Evolutionary conservation across 1,139 yeast species (phyloP), one percentile per base, ranked within the genome.

Genomic region (Pichia inconspicua): DNA sequence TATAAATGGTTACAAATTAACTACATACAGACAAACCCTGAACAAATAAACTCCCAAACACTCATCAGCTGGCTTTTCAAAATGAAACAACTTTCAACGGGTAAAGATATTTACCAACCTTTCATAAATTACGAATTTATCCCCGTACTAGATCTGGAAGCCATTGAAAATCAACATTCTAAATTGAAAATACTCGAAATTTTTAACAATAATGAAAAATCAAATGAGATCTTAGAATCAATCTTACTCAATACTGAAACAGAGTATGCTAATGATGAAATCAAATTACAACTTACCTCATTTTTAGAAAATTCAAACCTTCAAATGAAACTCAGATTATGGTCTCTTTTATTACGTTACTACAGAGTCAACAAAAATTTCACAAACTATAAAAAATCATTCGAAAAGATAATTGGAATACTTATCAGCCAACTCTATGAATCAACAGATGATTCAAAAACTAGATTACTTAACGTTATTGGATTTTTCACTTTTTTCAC

Each of bases 311-410:
- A 70, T 14, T 80, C 95, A 0, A 78, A 92, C 0, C 70, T 84
- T 22, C 83, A 80, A 37, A 74, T 89, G 65, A 78, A 77, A 48
- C 67, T 88, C 37, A 80, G 80, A 49, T 67, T 92, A 3, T 90
- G 97, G 97, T 77, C 78, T 42, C 72, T 86, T 25, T 68, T 92
- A 17, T 72, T 87, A 40, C 78, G 77, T 53, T 77, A 77, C 48
- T 88, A 86, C 57, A 66, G 71, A 9, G 69, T 66, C 12, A 63
- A 67, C 5, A 65, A 71, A 0, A 69, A 77, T 42, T 50, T 69
- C 14, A 57, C 56, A 0, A 70, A 72, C 38, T 71, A 79, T 38
- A 72, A 77, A 48, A 59, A 62, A n/a, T 88, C 88, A 0, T 77
- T 83, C 57, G 75, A 77, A 46, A 64, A 70, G 38, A 77, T 78